These are phyloP conservation scores for cucumber (Cucumis sativus) DNA, from an alignment of 306 rosid species.

Conservation along the genomic window DNA sequence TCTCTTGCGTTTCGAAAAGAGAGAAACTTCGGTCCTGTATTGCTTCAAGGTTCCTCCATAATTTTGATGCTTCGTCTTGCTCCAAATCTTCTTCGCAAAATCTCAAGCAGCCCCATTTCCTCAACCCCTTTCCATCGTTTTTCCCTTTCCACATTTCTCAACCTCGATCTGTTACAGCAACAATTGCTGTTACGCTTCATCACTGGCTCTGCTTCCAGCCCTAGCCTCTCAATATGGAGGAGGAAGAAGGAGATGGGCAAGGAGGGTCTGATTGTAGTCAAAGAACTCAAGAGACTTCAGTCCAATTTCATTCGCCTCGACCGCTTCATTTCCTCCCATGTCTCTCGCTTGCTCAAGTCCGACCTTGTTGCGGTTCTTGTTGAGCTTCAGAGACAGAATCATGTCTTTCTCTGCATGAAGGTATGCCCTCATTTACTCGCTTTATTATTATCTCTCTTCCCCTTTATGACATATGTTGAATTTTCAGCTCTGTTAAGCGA, in stretches of 20 bases:
- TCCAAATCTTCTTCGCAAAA: slow-evolving; percentile 11
- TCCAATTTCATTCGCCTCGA: slow-evolving; percentile 45
- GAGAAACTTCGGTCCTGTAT: background rate
- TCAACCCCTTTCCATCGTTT: background rate
- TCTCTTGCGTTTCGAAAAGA: background rate
- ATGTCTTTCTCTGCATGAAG: slow-evolving; percentile 66
- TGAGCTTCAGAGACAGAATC: slow-evolving; percentile 67
- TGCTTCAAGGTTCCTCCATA: background rate
- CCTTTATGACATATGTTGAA: background rate
- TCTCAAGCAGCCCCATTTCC: background rate
- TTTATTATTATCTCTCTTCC: background rate
- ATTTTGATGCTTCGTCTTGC: slow-evolving; percentile 8
- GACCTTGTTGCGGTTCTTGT: slow-evolving; percentile 66
- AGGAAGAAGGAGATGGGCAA: slow-evolving; percentile 88
- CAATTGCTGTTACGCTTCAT: slow-evolving; percentile 5
- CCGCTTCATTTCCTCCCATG: slow-evolving; percentile 46
- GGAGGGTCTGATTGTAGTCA: slow-evolving; percentile 61
- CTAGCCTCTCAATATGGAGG: slow-evolving; percentile 94
- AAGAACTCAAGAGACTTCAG: slow-evolving; percentile 62
- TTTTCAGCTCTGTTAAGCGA: background rate
- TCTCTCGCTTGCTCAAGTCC: slow-evolving; percentile 82
- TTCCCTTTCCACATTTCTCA: background rate
- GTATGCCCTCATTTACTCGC: slow-evolving; percentile 12
- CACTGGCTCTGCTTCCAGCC: slow-evolving; percentile 42
- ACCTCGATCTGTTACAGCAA: background rate